A percentile compares a stretch with the other conserved stretches of the same genome.
Evolutionary conservation across 1,284 basidiomycete genomes (phyloP).

Genomic region (Boletus hoseneyae): DNA sequence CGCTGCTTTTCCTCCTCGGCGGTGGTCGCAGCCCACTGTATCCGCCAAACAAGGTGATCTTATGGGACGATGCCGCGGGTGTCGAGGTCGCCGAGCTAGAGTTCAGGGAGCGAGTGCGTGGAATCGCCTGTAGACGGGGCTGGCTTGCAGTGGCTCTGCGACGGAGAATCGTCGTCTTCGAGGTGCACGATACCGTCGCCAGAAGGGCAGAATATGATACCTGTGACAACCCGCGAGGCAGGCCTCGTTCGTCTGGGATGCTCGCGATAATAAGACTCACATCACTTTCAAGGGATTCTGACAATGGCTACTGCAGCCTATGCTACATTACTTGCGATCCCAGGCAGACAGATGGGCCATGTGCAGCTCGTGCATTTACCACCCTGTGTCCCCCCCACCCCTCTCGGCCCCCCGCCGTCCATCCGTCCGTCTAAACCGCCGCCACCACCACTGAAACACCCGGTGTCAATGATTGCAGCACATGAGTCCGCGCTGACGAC

Average conservation of each 20-base stretch:
- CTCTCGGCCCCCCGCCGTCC: conserved; percentile 31
- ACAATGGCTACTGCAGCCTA: conserved; percentile 76
- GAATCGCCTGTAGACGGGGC: conserved; percentile 74
- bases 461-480: conserved; percentile 81
- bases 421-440: conserved; percentile 47
- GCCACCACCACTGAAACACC: conserved; percentile 55
- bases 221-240: conserved; percentile 83
- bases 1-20: conserved; percentile 85
- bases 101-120: conserved; percentile 85
- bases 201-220: conserved; percentile 86
- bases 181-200: conserved; percentile 58
- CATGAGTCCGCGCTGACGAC: conserved; percentile 80
- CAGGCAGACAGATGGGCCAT: conserved; percentile 87
- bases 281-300: conserved; percentile 63
- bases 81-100: conserved; percentile 86
- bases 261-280: conserved; percentile 9
- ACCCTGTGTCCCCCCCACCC: conserved; percentile 53
- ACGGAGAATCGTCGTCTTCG: conserved; percentile 76
- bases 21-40: conserved; percentile 90
- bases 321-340: conserved; percentile 81
- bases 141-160: conserved; percentile 84
- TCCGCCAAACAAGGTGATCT: conserved; percentile 89
- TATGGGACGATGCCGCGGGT: conserved; percentile 82
- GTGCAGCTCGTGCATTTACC: conserved; percentile 87
- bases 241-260: conserved; percentile 24